phyloP scores from a whole-genome alignment of 352 stramenopile genomes.

The Globisporangium okanoganense region DNA sequence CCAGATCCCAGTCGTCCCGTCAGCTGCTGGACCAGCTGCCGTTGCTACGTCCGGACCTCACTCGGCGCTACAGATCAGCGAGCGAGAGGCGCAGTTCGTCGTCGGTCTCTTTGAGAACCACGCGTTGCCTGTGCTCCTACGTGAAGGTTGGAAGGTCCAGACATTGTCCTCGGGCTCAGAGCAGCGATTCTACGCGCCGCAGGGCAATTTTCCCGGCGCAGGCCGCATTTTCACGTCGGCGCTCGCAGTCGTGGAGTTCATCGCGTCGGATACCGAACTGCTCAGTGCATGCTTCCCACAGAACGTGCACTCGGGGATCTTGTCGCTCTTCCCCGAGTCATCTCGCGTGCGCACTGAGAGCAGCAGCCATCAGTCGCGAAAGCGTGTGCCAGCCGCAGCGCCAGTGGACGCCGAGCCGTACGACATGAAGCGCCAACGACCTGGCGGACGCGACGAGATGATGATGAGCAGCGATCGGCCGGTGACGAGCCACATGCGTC shows the following conservation, averaged over 20 bases:
- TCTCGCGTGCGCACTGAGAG: neutral
- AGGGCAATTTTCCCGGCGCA: slow-evolving; percentile 21
- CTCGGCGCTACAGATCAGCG: slow-evolving; percentile 47
- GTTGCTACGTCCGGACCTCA: neutral
- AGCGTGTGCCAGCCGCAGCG: slow-evolving; percentile 16
- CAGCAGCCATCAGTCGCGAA: slow-evolving; percentile 10
- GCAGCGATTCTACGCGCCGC: slow-evolving; percentile 39
- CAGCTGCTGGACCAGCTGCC: neutral
- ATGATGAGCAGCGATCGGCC: neutral
- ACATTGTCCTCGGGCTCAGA: slow-evolving; percentile 27
- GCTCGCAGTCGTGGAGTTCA: slow-evolving; percentile 72
- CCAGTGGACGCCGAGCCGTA: slow-evolving; percentile 14
- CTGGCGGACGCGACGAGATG: slow-evolving; percentile 11
- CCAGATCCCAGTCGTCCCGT: neutral
- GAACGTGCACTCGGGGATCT: slow-evolving; percentile 70
- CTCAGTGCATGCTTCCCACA: slow-evolving; percentile 59
- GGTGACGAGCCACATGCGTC: slow-evolving; percentile 3
- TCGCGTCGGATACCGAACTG: slow-evolving; percentile 60
- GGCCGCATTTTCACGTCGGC: slow-evolving; percentile 47
- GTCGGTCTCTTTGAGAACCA: slow-evolving; percentile 79
- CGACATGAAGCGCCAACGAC: slow-evolving; percentile 30
- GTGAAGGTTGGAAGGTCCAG: slow-evolving; percentile 63
- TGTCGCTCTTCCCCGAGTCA: slow-evolving; percentile 56
- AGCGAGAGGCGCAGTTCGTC: slow-evolving; percentile 73
- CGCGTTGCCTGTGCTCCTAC: slow-evolving; percentile 56